Conservation (phyloP, 306 rosid species). For the Glycine soja region DNA sequence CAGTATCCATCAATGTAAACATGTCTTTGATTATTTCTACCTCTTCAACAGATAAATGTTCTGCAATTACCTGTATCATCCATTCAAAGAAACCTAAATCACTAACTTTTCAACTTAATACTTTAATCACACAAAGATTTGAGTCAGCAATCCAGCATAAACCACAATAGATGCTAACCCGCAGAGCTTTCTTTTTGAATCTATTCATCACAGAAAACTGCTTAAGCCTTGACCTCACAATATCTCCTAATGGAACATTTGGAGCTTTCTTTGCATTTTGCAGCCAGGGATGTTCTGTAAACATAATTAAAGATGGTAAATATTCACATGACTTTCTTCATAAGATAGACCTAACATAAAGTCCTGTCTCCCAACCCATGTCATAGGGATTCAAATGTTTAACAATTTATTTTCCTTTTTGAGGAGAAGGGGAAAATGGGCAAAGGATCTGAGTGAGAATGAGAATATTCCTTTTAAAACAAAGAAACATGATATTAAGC, state of each 20-base stretch:
- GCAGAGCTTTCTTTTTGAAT: constrained; percentile 92
- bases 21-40: constrained; percentile 94
- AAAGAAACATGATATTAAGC: neutral
- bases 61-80: constrained; percentile 84
- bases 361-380: constrained; percentile 32
- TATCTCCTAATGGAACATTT: constrained; percentile 92
- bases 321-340: constrained; percentile 39
- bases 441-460: constrained; percentile 3
- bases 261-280: constrained; percentile 92
- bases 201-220: constrained; percentile 95
- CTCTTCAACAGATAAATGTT: constrained; percentile 88
- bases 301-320: constrained; percentile 36
- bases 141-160: constrained; percentile 41
- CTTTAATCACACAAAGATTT: constrained; percentile 34
- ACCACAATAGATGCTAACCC: constrained; percentile 66
- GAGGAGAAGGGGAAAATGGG: neutral
- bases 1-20: constrained; percentile 90
- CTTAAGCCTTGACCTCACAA: constrained; percentile 89
- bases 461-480: constrained; percentile 8
- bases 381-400: constrained; percentile 20
- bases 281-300: constrained; percentile 89
- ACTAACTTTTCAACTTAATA: constrained; percentile 24
- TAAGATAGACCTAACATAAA: constrained; percentile 12
- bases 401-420: neutral
- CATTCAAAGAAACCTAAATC: constrained; percentile 43